Evolutionary conservation across 257 asterid species (phyloP), one percentile per base, ranked within the genome.

Genomic region (Scutellaria baicalensis): DNA sequence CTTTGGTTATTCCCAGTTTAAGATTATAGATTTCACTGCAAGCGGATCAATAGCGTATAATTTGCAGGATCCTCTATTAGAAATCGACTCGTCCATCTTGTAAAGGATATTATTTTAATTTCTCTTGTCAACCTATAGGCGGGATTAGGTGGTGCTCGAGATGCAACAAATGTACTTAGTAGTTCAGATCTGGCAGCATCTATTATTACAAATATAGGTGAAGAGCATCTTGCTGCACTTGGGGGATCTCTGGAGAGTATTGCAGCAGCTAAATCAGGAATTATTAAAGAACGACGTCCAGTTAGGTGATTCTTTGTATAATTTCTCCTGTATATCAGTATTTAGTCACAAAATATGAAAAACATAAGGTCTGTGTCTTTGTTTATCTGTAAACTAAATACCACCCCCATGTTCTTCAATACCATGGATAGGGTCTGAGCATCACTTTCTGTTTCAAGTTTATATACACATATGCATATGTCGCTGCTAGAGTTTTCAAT

Each of bases 231-330:
- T 70, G 89, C 91, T 61, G 97, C 97, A 67, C 95, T 93, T 35
- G 99, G 99, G 67, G 97, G 95, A 73, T 81, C 99, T 48, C 74
- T 93, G 89, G 91, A 93, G 85, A 90, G 96, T 81, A 89, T 93
- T 75, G 95, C 96, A 4, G 81, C 36, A 68, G 95, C 97, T 68
- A 93, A 93, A 85, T 87, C 99, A 31, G 97, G 99, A 83, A 85
- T 93, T 77, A 84, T 93, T 73, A 93, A 93, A 84, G 83, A 84
- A 58, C 81, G 86, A 31, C 81, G 92, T 50, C 96, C 97, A 87
- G 99, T 93, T 93, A 85, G 97, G 95, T 93, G 97, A 84, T 87
- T 85, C 87, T 82, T 70, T 71, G 55, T 69, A 36, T 60, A 60
- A 31, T 58, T 81, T 70, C n/a, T 55, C 59, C 0, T 72, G 21